phyloP scores from a whole-genome alignment of 805 yeast species.

The Candida sanyiensis region DNA sequence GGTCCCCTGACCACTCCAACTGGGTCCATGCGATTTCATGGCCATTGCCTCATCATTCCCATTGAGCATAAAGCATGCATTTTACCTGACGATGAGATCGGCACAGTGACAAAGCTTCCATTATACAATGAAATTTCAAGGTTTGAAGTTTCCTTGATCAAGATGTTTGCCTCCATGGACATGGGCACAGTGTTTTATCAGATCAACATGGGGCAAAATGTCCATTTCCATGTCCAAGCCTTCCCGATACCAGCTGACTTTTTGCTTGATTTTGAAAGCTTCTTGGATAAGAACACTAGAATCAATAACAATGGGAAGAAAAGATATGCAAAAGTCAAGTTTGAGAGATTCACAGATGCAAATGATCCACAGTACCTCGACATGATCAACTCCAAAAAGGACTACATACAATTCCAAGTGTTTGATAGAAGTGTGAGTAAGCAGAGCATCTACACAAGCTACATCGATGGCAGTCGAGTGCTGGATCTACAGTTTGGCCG shows the following conservation, averaged over 20 bases:
- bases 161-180: constrained; percentile 39
- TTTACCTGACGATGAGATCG: constrained; percentile 20
- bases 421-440: constrained; percentile 28
- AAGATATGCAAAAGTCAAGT: constrained; percentile 39
- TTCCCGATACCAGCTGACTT: constrained; percentile 55
- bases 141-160: constrained; percentile 43
- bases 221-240: constrained; percentile 76
- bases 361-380: constrained; percentile 25
- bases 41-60: constrained; percentile 79
- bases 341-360: constrained; percentile 28
- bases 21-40: constrained; percentile 52
- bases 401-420: constrained; percentile 29
- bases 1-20: constrained; percentile 70
- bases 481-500: constrained; percentile 84
- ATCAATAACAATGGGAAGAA: constrained; percentile 44
- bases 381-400: constrained; percentile 24
- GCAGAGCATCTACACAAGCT: constrained; percentile 29
- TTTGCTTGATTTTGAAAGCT: constrained; percentile 37
- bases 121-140: constrained; percentile 39
- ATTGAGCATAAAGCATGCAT: constrained; percentile 61
- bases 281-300: constrained; percentile 38
- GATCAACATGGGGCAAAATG: constrained; percentile 53
- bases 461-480: constrained; percentile 28
- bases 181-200: constrained; percentile 62
- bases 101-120: constrained; percentile 26